Base-by-base conservation (phyloP, 129 eudicot species). In the Saussurea involucrata region DNA sequence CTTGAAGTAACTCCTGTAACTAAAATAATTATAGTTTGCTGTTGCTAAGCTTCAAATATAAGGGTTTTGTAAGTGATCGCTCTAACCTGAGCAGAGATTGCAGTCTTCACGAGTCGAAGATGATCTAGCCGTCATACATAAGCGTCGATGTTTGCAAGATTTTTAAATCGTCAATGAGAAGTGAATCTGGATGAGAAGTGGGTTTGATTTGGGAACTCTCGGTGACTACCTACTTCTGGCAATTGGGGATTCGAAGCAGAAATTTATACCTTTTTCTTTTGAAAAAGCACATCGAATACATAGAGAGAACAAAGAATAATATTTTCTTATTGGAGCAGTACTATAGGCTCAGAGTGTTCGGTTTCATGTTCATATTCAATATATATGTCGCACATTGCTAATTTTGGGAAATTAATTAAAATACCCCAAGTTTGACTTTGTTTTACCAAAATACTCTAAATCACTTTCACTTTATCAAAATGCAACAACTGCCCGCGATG, bases 71-170 rank as follows among this genome's bases (percentile, higher is more conserved):
- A 49, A 5, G 55, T 31, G 74, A 67, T 65, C 15, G 42, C 8
- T 13, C 28, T 55, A 78, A 78, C 82, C 76, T 78, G 71, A 70
- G 65, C 15, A 13, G 34, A 25, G 44, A n/a, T 70, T 37, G 82
- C 71, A 42, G 17, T 27, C 25, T 70, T 70, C 49, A 61, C 31
- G 17, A 24, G 33, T 42, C 12, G 65, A 78, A 17, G 37, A 70
- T 60, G 82, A 78, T 24, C 17, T 2, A 20, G 11, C 46, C 82
- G 69, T 58, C 70, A 27, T 24, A 69, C 28, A 78, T 25, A 61
- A 37, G 31, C 24, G 8, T 68, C 12, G 61, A 29, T 10, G 29
- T 58, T 34, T 78, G 42, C 31, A 9, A 11, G 10, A 36, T 24
- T 10, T 34, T 24, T 40, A 31, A 53, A 44, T 40, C 49, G 49